Conservation (phyloP, 1,139 yeast species). For the Kodamaea fungicola region DNA sequence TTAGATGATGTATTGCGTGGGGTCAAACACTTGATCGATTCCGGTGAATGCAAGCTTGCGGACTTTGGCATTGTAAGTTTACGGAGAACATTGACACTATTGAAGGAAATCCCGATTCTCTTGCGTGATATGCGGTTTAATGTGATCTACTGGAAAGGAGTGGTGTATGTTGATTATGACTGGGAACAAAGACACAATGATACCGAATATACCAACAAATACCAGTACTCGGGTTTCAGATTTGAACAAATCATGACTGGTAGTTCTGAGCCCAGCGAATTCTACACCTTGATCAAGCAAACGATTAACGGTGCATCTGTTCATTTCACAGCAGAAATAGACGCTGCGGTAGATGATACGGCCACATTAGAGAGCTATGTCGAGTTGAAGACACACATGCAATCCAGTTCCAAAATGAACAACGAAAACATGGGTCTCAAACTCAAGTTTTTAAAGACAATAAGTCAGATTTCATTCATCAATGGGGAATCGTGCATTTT, state of each 20-base stretch:
- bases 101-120: slow-evolving; percentile 20
- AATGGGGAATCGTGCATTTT: slow-evolving; percentile 15
- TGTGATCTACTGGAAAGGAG: slow-evolving; percentile 19
- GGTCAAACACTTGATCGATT: slow-evolving; percentile 11
- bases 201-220: slow-evolving; percentile 6
- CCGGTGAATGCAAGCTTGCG: slow-evolving; percentile 1
- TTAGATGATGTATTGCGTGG: slow-evolving; percentile 18
- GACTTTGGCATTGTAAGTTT: slow-evolving; percentile 17
- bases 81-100: slow-evolving; percentile 18
- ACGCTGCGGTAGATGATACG: slow-evolving; percentile 12
- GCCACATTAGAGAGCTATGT: slow-evolving; percentile 15
- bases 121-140: slow-evolving; percentile 14
- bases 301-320: slow-evolving; percentile 12
- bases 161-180: slow-evolving; percentile 21
- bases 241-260: slow-evolving; percentile 22
- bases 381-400: slow-evolving; percentile 23
- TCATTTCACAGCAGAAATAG: slow-evolving; percentile 24
- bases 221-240: slow-evolving; percentile 21
- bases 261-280: slow-evolving; percentile 7
- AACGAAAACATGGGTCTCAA: slow-evolving; percentile 10
- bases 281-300: slow-evolving; percentile 17
- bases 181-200: slow-evolving; percentile 12
- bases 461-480: slow-evolving; percentile 23
- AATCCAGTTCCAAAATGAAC: slow-evolving; percentile 6
- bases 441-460: slow-evolving; percentile 11